A percentile compares a stretch with the other conserved stretches of the same genome.
These are phyloP conservation scores for Claviceps sp. DNA, from an alignment of 2,329 filamentous ascomycete species.

Conservation along the genomic window DNA sequence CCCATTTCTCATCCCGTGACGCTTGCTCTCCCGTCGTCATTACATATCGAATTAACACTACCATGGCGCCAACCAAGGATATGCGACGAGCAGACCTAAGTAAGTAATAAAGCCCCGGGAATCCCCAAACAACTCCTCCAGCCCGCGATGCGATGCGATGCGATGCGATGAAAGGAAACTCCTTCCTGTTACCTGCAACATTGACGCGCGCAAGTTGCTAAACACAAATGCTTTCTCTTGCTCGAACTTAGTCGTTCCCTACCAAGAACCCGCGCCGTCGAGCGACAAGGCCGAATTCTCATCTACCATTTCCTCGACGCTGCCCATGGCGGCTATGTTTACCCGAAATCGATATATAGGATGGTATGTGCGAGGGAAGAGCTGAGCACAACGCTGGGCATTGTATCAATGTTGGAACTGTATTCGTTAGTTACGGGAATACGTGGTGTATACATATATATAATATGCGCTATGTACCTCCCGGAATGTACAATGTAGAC, in stretches of 20 bases:
- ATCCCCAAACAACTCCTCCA: background rate
- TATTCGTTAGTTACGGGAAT: too few species aligned
- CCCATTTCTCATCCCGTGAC: background rate
- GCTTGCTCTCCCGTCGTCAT: background rate
- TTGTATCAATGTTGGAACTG: too few species aligned
- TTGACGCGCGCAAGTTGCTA: background rate
- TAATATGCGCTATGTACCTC: too few species aligned
- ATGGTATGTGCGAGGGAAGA: constrained; percentile 31
- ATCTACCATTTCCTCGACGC: constrained; percentile 58
- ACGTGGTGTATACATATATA: too few species aligned
- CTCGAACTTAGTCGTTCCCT: constrained; percentile 62
- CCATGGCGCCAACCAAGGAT: constrained; percentile 30
- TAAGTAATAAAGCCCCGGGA: constrained; percentile 13
- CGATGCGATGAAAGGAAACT: too few species aligned
- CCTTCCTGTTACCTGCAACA: too few species aligned
- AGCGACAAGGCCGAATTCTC: constrained; percentile 54
- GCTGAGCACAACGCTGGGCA: too few species aligned
- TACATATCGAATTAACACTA: constrained; percentile 1
- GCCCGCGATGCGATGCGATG: background rate
- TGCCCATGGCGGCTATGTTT: constrained; percentile 95
- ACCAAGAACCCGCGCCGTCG: constrained; percentile 59
- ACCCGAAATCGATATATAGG: constrained; percentile 73
- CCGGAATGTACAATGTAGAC: too few species aligned
- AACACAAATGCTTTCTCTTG: background rate
- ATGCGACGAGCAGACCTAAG: constrained; percentile 31